Evolutionary conservation across 148 eudicot genomes (phyloP).

Genomic region (Camellia sinensis): DNA sequence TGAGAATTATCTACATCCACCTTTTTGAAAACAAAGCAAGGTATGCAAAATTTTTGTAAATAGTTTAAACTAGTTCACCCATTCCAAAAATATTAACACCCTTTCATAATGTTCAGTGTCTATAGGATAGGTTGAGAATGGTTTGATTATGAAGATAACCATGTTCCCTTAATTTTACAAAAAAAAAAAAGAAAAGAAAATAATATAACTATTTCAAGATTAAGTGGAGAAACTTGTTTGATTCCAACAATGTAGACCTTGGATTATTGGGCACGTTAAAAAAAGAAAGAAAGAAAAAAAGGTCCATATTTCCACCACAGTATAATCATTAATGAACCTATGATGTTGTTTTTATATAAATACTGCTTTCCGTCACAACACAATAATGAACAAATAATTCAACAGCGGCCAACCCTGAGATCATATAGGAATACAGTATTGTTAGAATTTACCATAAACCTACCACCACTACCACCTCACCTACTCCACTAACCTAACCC

Average conservation of each 20-base stretch:
- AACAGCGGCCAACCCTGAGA: no score
- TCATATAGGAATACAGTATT: no score
- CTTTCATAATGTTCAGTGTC: not conserved
- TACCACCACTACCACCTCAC: no score
- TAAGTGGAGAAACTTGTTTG: not conserved
- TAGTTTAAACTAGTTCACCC: not conserved
- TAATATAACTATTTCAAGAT: not conserved
- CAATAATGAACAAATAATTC: no score
- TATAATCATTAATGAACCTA: not conserved
- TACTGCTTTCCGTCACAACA: no score
- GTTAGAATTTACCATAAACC: no score
- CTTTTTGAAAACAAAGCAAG: constrained; percentile 6
- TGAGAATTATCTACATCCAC: not conserved
- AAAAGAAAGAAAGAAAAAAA: not conserved
- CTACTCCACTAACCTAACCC: no score
- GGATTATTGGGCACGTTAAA: not conserved
- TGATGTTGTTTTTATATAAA: not conserved
- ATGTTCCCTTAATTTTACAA: not conserved
- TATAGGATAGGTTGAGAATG: not conserved
- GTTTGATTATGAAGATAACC: not conserved
- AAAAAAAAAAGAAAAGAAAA: not conserved
- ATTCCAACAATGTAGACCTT: not conserved
- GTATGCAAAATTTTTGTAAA: not conserved
- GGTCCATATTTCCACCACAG: not conserved
- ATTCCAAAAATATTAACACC: not conserved